A percentile compares a stretch with the other conserved stretches of the same genome.
phyloP scores from a whole-genome alignment of 1,284 basidiomycete genomes.

The Abortiporus biennis region DNA sequence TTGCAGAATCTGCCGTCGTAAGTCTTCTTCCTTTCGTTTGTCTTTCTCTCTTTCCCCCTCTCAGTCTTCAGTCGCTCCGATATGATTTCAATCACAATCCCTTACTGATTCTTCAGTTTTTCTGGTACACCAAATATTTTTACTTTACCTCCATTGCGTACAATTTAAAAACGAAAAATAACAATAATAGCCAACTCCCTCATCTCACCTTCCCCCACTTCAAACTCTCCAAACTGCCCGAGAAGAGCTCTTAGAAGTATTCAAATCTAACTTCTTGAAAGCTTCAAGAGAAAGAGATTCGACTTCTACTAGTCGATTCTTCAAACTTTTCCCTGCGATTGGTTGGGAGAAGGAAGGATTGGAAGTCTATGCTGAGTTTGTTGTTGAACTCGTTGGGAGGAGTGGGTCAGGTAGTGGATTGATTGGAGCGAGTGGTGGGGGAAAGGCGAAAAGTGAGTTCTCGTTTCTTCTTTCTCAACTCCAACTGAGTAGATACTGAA shows the following conservation, averaged over 20 bases:
- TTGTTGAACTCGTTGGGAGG: conserved; percentile 83
- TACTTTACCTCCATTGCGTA: too few relatives aligned
- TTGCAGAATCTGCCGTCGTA: conserved; percentile 86
- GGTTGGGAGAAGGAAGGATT: conserved; percentile 90
- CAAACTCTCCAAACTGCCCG: conserved; percentile 79
- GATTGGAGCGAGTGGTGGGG: too few relatives aligned
- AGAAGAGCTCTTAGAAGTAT: conserved; percentile 71
- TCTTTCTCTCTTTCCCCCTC: too few relatives aligned
- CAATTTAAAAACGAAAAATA: too few relatives aligned
- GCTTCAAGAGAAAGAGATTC: conserved; percentile 80
- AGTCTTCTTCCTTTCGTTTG: conserved; percentile 22
- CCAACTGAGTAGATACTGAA: background rate
- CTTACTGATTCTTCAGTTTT: too few relatives aligned
- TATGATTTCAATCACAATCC: too few relatives aligned
- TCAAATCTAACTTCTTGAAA: conserved; percentile 73
- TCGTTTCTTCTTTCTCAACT: conserved; percentile 4
- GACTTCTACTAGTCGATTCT: conserved; percentile 87
- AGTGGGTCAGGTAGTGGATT: too few relatives aligned
- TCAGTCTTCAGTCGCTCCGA: too few relatives aligned
- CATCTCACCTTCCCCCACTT: conserved; percentile 80
- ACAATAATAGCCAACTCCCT: conserved; percentile 77
- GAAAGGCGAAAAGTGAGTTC: conserved; percentile 71
- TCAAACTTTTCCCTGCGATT: conserved; percentile 94
- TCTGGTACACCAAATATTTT: too few relatives aligned
- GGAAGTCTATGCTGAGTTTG: conserved; percentile 91